Evolutionary conservation across 2,329 filamentous ascomycete genomes (phyloP).

Genomic region (Drechmeria coniospora): DNA sequence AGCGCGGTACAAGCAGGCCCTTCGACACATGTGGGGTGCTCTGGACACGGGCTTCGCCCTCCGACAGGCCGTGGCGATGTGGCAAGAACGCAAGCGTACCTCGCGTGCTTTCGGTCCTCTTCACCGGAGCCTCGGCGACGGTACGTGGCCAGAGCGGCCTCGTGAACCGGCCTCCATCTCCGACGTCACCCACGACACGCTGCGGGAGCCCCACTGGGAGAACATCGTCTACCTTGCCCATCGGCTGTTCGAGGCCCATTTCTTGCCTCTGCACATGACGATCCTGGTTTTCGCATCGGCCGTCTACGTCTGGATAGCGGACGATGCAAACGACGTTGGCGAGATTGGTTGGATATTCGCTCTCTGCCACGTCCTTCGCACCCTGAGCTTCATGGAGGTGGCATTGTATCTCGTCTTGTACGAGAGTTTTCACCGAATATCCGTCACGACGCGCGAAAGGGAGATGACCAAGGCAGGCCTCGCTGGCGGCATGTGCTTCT

Average conservation of each 20-base stretch:
- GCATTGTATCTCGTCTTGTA: slow-evolving; percentile 50
- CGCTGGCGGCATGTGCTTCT: slow-evolving; percentile 50
- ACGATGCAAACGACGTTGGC: slow-evolving; percentile 33
- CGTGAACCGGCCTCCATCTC: slow-evolving; percentile 38
- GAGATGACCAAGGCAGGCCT: slow-evolving; percentile 54
- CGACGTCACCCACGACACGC: slow-evolving; percentile 34
- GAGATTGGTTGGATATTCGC: slow-evolving; percentile 43
- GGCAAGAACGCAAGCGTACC: slow-evolving; percentile 41
- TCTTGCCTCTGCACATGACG: slow-evolving; percentile 52
- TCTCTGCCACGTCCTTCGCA: slow-evolving; percentile 43
- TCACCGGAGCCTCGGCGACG: slow-evolving; percentile 30
- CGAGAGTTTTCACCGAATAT: slow-evolving; percentile 49
- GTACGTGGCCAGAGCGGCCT: slow-evolving; percentile 30
- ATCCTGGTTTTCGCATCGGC: slow-evolving; percentile 48
- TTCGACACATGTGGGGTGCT: slow-evolving; percentile 64
- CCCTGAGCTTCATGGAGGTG: slow-evolving; percentile 45
- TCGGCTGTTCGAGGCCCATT: slow-evolving; percentile 60
- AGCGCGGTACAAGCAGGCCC: slow-evolving; percentile 56
- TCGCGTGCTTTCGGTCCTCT: slow-evolving; percentile 39
- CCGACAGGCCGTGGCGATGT: slow-evolving; percentile 40
- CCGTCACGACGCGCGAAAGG: slow-evolving; percentile 41
- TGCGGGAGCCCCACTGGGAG: slow-evolving; percentile 36
- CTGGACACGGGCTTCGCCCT: slow-evolving; percentile 53
- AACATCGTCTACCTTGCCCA: slow-evolving; percentile 44
- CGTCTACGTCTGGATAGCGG: slow-evolving; percentile 40